Percentiles rank a stretch among this genome's conserved stretches.
phyloP scores from a whole-genome alignment of 306 rosid genomes.

The Begonia peltatifolia region DNA sequence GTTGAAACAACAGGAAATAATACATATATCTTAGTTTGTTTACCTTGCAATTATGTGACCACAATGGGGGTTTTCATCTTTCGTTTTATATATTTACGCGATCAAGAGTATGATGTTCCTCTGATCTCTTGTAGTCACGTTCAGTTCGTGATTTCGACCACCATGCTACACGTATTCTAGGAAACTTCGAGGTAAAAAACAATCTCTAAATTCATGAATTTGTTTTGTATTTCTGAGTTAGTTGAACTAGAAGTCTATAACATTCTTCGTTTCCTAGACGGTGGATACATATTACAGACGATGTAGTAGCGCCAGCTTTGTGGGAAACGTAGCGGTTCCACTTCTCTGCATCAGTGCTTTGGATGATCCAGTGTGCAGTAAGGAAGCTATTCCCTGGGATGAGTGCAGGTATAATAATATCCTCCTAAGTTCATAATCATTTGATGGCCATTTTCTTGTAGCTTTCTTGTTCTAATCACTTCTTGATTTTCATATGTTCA shows the following conservation, averaged over 20 bases:
- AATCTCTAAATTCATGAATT: constrained; percentile 4
- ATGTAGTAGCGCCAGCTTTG: constrained; percentile 57
- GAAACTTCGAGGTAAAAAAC: constrained; percentile 65
- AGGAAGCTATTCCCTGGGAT: constrained; percentile 99
- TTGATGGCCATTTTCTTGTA: not conserved
- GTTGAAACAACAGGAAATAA: not conserved
- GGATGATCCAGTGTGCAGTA: constrained; percentile 94
- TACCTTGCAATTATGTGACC: not conserved
- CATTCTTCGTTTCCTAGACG: constrained; percentile 40
- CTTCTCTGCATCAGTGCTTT: constrained; percentile 87
- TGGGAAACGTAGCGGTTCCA: constrained; percentile 73
- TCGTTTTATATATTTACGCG: too few relatives aligned
- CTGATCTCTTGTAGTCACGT: constrained; percentile 47
- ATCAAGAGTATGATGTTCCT: too few relatives aligned
- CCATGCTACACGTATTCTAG: constrained; percentile 77
- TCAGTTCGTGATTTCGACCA: constrained; percentile 82
- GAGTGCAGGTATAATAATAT: constrained; percentile 66
- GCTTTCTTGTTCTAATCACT: not conserved
- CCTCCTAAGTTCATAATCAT: constrained; percentile 12
- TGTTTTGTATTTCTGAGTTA: constrained; percentile 4
- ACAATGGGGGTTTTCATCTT: not conserved
- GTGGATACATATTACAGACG: constrained; percentile 89
- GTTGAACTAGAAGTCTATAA: constrained; percentile 4
- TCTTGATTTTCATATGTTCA: not conserved
- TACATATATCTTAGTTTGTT: not conserved